phyloP scores from a whole-genome alignment of 2,329 filamentous ascomycete species.

The Nigrograna mackinnonii region DNA sequence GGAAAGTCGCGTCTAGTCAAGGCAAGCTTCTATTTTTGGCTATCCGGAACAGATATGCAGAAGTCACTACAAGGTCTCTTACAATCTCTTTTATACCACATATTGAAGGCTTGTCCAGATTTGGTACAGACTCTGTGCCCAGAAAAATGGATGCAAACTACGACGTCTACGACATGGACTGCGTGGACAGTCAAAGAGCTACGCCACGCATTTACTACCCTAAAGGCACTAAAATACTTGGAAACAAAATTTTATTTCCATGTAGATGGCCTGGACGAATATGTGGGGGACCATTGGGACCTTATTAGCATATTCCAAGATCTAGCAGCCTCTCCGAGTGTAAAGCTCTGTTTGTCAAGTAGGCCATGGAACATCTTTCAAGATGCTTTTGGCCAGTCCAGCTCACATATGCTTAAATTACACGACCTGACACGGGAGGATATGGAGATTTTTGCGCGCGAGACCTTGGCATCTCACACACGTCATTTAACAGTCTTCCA shows the following conservation, averaged over 20 bases:
- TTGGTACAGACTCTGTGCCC: background rate
- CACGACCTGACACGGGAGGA: slow-evolving; percentile 13
- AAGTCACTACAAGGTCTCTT: slow-evolving; percentile 46
- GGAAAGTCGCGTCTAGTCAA: background rate
- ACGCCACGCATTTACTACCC: background rate
- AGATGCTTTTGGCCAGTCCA: slow-evolving; percentile 3
- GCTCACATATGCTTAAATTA: slow-evolving; percentile 4
- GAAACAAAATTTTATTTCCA: slow-evolving; percentile 7
- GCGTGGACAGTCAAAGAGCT: background rate
- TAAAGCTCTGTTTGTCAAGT: slow-evolving; percentile 14
- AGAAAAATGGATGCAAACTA: background rate
- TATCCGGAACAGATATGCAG: slow-evolving; percentile 41
- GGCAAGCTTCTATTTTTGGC: slow-evolving; percentile 12
- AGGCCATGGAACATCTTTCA: slow-evolving; percentile 11
- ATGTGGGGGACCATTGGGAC: slow-evolving; percentile 1
- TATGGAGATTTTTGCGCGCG: slow-evolving; percentile 8
- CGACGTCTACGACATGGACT: no score
- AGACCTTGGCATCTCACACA: background rate
- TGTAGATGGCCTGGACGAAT: slow-evolving; percentile 2
- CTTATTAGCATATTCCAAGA: slow-evolving; percentile 4
- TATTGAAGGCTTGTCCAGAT: slow-evolving; percentile 1
- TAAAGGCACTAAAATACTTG: background rate
- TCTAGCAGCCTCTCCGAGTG: background rate
- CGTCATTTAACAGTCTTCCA: background rate
- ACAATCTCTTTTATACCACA: slow-evolving; percentile 39